Evolutionary conservation across 2,329 filamentous ascomycete species (phyloP).

Genomic region (Akanthomyces muscarius): DNA sequence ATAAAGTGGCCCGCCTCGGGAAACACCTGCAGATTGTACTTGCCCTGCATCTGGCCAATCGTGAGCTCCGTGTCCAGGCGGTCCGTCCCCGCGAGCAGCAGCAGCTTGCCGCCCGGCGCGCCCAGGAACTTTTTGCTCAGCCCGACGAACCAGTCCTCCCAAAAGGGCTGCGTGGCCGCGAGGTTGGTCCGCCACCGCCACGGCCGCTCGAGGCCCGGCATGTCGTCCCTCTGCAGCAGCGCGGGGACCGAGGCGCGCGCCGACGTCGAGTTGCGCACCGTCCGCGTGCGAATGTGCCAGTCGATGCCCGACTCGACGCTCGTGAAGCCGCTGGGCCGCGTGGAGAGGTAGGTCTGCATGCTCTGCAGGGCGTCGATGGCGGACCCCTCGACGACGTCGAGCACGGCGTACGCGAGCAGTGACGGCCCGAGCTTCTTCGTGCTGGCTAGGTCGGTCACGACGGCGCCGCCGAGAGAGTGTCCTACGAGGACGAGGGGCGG

Average conservation of each 20-base stretch:
- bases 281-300: constrained; percentile 89
- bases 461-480: constrained; percentile 88
- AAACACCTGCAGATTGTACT: constrained; percentile 93
- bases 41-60: constrained; percentile 97
- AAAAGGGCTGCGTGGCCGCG: constrained; percentile 78
- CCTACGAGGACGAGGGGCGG: constrained; percentile 81
- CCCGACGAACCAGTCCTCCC: constrained; percentile 89
- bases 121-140: constrained; percentile 83
- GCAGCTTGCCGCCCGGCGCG: constrained; percentile 75
- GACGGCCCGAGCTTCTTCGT: constrained; percentile 60
- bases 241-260: constrained; percentile 84
- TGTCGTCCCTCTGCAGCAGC: constrained; percentile 47
- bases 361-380: constrained; percentile 91
- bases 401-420: constrained; percentile 79
- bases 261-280: constrained; percentile 77
- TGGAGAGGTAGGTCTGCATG: constrained; percentile 89
- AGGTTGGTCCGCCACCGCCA: constrained; percentile 89
- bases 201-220: constrained; percentile 37
- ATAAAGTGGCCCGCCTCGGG: constrained; percentile 95
- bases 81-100: constrained; percentile 85
- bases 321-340: constrained; percentile 73
- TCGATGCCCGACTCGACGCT: constrained; percentile 76
- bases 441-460: constrained; percentile 78
- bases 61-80: constrained; percentile 85
- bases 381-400: constrained; percentile 94